These are phyloP conservation scores for Saitozyma podzolica DNA, from an alignment of 768 basidiomycete species.

Conservation along the genomic window DNA sequence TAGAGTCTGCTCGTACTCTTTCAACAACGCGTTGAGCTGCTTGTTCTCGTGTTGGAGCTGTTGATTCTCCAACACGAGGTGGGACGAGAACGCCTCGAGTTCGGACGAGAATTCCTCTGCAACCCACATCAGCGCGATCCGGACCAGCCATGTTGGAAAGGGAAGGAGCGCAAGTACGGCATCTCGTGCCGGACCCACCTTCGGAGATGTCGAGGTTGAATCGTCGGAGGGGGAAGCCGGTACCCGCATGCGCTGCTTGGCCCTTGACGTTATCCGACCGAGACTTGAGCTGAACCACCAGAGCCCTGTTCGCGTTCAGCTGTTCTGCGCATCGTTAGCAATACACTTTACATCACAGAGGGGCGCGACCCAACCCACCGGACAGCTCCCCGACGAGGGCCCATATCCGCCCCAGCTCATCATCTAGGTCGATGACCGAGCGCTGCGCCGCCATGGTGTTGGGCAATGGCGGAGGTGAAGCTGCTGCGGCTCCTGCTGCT, in stretches of 20 bases:
- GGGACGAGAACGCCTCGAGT: constrained; percentile 83
- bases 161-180: not conserved
- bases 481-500: too few species aligned
- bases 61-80: constrained; percentile 91
- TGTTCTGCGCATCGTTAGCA: constrained; percentile 34
- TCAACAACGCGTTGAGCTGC: constrained; percentile 80
- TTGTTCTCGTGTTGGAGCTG: constrained; percentile 90
- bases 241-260: constrained; percentile 70
- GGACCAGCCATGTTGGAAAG: not conserved
- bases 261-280: constrained; percentile 73
- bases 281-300: constrained; percentile 66
- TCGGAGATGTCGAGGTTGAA: constrained; percentile 80
- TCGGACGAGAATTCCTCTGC: constrained; percentile 90
- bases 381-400: constrained; percentile 36
- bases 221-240: constrained; percentile 75
- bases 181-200: constrained; percentile 31
- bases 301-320: constrained; percentile 75
- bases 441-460: too few species aligned
- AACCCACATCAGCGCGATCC: not conserved
- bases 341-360: not conserved
- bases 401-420: constrained; percentile 35
- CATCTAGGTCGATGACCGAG: constrained; percentile 21
- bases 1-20: constrained; percentile 92
- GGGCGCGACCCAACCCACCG: constrained; percentile 16
- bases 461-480: too few species aligned